These are phyloP conservation scores for Chrysanthemum seticuspe DNA, from an alignment of 129 eudicot species.

Conservation along the genomic window DNA sequence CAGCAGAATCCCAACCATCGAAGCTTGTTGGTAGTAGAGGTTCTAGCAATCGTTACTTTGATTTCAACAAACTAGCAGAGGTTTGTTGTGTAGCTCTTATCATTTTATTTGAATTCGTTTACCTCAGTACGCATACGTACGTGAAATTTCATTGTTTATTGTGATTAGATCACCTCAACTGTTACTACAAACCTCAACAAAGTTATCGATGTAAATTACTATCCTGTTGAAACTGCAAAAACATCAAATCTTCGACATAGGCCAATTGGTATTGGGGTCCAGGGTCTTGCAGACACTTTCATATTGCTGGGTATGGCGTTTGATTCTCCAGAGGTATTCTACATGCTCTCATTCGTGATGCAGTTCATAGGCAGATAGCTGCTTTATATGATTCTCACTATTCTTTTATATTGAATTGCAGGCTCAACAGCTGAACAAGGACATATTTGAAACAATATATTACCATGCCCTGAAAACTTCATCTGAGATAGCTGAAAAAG, in stretches of 20 bases:
- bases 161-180: conserved; percentile 55
- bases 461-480: conserved; percentile 89
- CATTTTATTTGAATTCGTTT: background rate
- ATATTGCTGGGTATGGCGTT: conserved; percentile 92
- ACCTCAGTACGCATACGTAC: background rate
- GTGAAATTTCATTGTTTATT: conserved; percentile 4
- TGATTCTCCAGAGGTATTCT: conserved; percentile 87
- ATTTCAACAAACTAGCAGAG: conserved; percentile 91
- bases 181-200: conserved; percentile 80
- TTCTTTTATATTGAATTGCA: background rate
- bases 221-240: conserved; percentile 91
- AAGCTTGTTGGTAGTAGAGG: conserved; percentile 91
- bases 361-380: background rate
- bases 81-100: conserved; percentile 34
- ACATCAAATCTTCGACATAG: conserved; percentile 74
- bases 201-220: conserved; percentile 79
- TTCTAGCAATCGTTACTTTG: conserved; percentile 77
- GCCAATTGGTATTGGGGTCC: conserved; percentile 95
- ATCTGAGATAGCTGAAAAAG: conserved; percentile 75
- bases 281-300: conserved; percentile 98
- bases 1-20: conserved; percentile 81
- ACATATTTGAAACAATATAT: conserved; percentile 94
- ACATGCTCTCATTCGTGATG: background rate
- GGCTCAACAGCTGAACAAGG: conserved; percentile 85
- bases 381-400: background rate